Evolutionary conservation across 1,284 basidiomycete genomes (phyloP).

Genomic region (Phaffia rhodozyma): DNA sequence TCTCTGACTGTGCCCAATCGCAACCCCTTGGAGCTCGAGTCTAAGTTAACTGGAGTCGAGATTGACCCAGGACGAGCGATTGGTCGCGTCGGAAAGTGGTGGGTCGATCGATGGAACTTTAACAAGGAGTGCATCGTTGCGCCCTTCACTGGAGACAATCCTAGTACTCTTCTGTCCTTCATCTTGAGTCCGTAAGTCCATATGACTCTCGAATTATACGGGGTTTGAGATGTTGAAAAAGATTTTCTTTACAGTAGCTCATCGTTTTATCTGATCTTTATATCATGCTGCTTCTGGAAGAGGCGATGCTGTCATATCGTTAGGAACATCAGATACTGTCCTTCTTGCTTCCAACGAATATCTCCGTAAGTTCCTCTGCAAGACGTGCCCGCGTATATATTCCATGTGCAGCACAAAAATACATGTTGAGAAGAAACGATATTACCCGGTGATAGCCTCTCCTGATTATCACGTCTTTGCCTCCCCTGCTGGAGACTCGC

Average conservation of each 20-base stretch:
- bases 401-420: constrained; percentile 27
- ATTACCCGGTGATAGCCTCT: constrained; percentile 25
- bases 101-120: constrained; percentile 65
- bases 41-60: constrained; percentile 62
- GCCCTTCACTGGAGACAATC: constrained; percentile 85
- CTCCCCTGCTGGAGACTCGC: constrained; percentile 34
- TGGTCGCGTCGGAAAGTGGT: constrained; percentile 58
- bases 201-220: neutral
- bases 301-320: constrained; percentile 74
- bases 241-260: neutral
- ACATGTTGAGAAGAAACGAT: constrained; percentile 7
- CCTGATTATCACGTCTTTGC: constrained; percentile 41
- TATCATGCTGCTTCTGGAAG: constrained; percentile 42
- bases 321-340: constrained; percentile 85
- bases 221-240: neutral
- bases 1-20: constrained; percentile 44
- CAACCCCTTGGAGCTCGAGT: constrained; percentile 42
- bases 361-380: neutral
- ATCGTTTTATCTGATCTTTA: neutral
- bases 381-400: neutral
- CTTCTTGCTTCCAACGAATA: constrained; percentile 49
- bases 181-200: constrained; percentile 27
- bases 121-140: constrained; percentile 62
- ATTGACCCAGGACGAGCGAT: constrained; percentile 56
- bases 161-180: constrained; percentile 70